Conservation (phyloP, 805 yeast genomes). For the Isabelozyma gotoi region DNA sequence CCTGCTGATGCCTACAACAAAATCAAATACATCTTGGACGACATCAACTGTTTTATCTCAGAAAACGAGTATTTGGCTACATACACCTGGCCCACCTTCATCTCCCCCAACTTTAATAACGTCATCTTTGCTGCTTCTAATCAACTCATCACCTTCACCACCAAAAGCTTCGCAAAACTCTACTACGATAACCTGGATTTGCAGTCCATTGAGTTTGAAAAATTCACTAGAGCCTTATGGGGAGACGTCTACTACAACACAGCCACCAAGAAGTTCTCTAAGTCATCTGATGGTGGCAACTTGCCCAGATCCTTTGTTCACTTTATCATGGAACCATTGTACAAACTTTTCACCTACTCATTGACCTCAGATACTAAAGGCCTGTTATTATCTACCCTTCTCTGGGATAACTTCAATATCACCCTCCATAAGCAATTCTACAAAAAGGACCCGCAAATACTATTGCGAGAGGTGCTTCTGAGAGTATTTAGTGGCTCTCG, state of each 20-base stretch:
- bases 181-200: slow-evolving; percentile 29
- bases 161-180: slow-evolving; percentile 59
- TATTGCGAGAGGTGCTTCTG: slow-evolving; percentile 55
- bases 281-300: slow-evolving; percentile 20
- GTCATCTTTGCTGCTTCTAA: slow-evolving; percentile 74
- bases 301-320: slow-evolving; percentile 51
- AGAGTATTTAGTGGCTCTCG: slow-evolving; percentile 50
- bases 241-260: slow-evolving; percentile 63
- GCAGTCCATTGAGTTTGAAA: slow-evolving; percentile 18
- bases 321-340: slow-evolving; percentile 76
- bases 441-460: slow-evolving; percentile 56
- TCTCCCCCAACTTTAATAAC: slow-evolving; percentile 66
- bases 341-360: slow-evolving; percentile 65
- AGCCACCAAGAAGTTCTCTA: slow-evolving; percentile 44
- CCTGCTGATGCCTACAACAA: slow-evolving; percentile 74
- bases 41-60: slow-evolving; percentile 56
- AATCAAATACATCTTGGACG: slow-evolving; percentile 56
- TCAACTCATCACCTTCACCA: slow-evolving; percentile 62
- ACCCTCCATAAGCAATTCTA: slow-evolving; percentile 38
- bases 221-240: slow-evolving; percentile 66
- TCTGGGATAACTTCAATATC: slow-evolving; percentile 52
- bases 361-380: slow-evolving; percentile 49
- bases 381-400: slow-evolving; percentile 35
- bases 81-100: slow-evolving; percentile 23
- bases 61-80: slow-evolving; percentile 24